Evolutionary conservation across 2,329 filamentous ascomycete genomes (phyloP).

Genomic region (Didymella segeticola): DNA sequence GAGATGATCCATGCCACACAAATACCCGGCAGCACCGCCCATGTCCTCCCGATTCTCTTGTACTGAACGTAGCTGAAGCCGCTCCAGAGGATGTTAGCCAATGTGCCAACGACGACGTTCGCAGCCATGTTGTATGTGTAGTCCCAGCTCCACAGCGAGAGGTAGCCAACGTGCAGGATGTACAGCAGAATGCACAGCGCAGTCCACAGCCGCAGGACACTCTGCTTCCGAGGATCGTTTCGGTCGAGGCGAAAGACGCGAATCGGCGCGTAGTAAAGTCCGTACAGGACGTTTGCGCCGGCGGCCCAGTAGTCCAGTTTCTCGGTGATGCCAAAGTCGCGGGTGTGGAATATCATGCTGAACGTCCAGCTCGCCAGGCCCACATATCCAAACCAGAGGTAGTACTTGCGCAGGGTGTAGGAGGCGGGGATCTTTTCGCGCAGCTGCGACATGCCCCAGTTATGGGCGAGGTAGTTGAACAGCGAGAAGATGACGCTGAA

Average conservation of each 20-base stretch:
- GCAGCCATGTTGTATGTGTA: slow-evolving; percentile 98
- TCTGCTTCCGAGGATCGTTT: slow-evolving; percentile 55
- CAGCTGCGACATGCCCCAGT: slow-evolving; percentile 74
- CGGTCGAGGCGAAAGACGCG: slow-evolving; percentile 83
- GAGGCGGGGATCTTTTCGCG: slow-evolving; percentile 71
- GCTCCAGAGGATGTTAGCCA: slow-evolving; percentile 85
- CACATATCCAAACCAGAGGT: slow-evolving; percentile 78
- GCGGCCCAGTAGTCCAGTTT: slow-evolving; percentile 96
- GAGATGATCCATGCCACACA: slow-evolving; percentile 91
- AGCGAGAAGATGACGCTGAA: slow-evolving; percentile 92
- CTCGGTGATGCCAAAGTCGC: slow-evolving; percentile 86
- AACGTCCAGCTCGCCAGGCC: slow-evolving; percentile 85
- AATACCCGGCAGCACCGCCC: slow-evolving; percentile 89
- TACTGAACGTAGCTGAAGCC: slow-evolving; percentile 82
- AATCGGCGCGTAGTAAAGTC: slow-evolving; percentile 83
- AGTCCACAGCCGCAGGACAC: slow-evolving; percentile 76
- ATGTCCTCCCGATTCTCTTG: slow-evolving; percentile 71
- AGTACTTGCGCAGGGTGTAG: slow-evolving; percentile 82
- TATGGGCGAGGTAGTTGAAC: slow-evolving; percentile 88
- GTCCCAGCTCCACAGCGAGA: slow-evolving; percentile 87
- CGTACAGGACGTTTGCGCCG: slow-evolving; percentile 87
- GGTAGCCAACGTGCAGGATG: slow-evolving; percentile 77
- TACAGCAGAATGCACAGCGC: slow-evolving; percentile 74
- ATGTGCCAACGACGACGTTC: slow-evolving; percentile 80
- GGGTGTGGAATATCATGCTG: slow-evolving; percentile 89